These are phyloP conservation scores for Firmiana major DNA, from an alignment of 345 rosid species.

Conservation along the genomic window DNA sequence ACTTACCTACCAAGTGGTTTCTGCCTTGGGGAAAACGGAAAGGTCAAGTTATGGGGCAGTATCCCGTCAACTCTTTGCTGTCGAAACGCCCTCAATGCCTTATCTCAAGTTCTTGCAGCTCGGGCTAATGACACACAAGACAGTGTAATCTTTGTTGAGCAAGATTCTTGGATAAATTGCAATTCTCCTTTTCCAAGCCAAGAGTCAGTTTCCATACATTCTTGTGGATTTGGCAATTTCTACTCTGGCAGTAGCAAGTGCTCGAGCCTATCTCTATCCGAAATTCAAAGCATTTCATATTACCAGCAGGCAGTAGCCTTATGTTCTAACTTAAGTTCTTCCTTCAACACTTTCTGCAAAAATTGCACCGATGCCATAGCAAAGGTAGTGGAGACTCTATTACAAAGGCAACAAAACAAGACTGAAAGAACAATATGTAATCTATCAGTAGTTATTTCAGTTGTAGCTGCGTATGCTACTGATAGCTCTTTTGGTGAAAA, in stretches of 20 bases:
- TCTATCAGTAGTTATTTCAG: slow-evolving; percentile 32
- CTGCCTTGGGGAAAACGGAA: slow-evolving; percentile 28
- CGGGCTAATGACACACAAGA: background rate
- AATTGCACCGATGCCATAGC: slow-evolving; percentile 28
- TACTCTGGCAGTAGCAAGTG: slow-evolving; percentile 26
- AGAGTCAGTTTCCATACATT: slow-evolving; percentile 9
- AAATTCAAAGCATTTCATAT: background rate
- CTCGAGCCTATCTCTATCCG: slow-evolving; percentile 25
- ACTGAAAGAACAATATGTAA: slow-evolving; percentile 27
- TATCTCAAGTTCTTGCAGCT: slow-evolving; percentile 39
- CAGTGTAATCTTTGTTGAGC: slow-evolving; percentile 27
- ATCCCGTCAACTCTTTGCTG: slow-evolving; percentile 45
- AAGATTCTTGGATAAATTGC: slow-evolving; percentile 34
- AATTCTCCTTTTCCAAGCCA: slow-evolving; percentile 19
- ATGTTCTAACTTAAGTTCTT: slow-evolving; percentile 36
- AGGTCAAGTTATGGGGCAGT: slow-evolving; percentile 28
- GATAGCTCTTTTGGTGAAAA: slow-evolving; percentile 22
- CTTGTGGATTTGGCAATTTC: slow-evolving; percentile 40
- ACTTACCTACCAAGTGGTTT: slow-evolving; percentile 47
- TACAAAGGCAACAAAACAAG: background rate
- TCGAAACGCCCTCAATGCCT: slow-evolving; percentile 34
- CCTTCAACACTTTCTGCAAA: slow-evolving; percentile 25
- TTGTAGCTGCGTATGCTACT: slow-evolving; percentile 30
- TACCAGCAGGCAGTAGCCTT: slow-evolving; percentile 4
- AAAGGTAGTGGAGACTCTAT: background rate